Conservation (phyloP, 2,329 filamentous ascomycete genomes). For the Pezizomycotina sp. region DNA sequence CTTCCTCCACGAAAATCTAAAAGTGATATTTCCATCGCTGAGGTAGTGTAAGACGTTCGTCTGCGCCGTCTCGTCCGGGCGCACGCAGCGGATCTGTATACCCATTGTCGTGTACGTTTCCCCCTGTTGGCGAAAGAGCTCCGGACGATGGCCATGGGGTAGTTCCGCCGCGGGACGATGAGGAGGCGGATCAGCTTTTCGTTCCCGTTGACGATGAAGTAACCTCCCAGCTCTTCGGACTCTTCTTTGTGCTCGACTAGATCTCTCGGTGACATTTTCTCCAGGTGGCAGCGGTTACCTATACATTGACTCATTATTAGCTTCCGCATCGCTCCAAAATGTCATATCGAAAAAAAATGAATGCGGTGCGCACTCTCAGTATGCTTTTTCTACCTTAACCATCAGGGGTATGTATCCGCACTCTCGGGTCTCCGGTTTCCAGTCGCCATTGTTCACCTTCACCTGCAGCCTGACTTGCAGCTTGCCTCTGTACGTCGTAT, state of each 20-base stretch:
- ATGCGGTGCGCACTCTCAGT: constrained; percentile 27
- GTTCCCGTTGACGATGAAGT: constrained; percentile 94
- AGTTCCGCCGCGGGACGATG: constrained; percentile 79
- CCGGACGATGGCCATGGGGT: constrained; percentile 83
- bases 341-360: constrained; percentile 7
- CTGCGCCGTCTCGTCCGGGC: constrained; percentile 94
- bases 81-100: constrained; percentile 78
- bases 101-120: constrained; percentile 75
- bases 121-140: constrained; percentile 81
- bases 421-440: constrained; percentile 66
- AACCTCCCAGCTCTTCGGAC: constrained; percentile 86
- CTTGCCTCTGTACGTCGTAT: constrained; percentile 77
- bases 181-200: constrained; percentile 93
- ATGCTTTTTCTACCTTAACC: constrained; percentile 73
- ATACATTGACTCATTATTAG: neutral
- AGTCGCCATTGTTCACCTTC: constrained; percentile 70
- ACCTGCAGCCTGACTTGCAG: constrained; percentile 72
- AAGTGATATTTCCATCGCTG: constrained; percentile 86
- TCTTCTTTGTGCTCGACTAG: constrained; percentile 84
- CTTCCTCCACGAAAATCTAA: constrained; percentile 95
- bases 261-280: constrained; percentile 64
- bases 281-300: constrained; percentile 71
- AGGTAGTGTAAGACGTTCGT: constrained; percentile 95
- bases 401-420: constrained; percentile 83
- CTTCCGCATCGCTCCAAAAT: neutral